A percentile compares a stretch with the other conserved stretches of the same genome.
phyloP scores from a whole-genome alignment of 345 rosid genomes.

The Pistacia vera region DNA sequence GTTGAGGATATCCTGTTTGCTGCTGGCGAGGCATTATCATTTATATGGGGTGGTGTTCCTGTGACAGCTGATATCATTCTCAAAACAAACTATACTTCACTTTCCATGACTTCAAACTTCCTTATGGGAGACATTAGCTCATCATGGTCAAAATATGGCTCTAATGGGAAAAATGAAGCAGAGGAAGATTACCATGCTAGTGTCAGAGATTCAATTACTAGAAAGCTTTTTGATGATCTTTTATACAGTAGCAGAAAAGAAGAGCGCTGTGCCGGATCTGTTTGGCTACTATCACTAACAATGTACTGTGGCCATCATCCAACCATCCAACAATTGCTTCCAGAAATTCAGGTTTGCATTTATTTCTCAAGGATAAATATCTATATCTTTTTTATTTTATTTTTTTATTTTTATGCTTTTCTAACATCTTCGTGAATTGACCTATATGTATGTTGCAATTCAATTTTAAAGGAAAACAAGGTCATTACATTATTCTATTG shows the following conservation, averaged over 20 bases:
- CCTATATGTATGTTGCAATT: not conserved
- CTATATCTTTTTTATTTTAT: not conserved
- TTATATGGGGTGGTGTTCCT: slow-evolving; percentile 93
- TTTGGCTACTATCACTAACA: slow-evolving; percentile 87
- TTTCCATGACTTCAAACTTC: slow-evolving; percentile 83
- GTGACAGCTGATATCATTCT: slow-evolving; percentile 87
- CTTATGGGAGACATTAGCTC: slow-evolving; percentile 72
- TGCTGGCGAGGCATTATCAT: slow-evolving; percentile 93
- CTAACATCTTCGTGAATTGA: not conserved
- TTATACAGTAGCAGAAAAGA: slow-evolving; percentile 88
- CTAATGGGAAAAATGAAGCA: slow-evolving; percentile 45
- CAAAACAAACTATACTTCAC: slow-evolving; percentile 84
- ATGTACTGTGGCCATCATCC: slow-evolving; percentile 92
- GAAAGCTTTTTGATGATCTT: slow-evolving; percentile 83
- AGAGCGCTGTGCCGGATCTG: slow-evolving; percentile 97
- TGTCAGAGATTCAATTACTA: slow-evolving; percentile 65
- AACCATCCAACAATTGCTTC: slow-evolving; percentile 82
- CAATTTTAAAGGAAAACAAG: not conserved
- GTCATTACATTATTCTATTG: not conserved
- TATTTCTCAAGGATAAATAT: slow-evolving; percentile 7
- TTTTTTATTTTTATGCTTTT: slow-evolving; percentile 5
- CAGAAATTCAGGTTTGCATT: slow-evolving; percentile 88
- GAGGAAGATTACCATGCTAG: slow-evolving; percentile 48
- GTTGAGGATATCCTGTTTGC: slow-evolving; percentile 97
- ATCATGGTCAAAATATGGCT: slow-evolving; percentile 41